Percentiles rank a stretch among this genome's conserved stretches.
Conservation (phyloP, 768 basidiomycete genomes). For the Suillus variegatus region DNA sequence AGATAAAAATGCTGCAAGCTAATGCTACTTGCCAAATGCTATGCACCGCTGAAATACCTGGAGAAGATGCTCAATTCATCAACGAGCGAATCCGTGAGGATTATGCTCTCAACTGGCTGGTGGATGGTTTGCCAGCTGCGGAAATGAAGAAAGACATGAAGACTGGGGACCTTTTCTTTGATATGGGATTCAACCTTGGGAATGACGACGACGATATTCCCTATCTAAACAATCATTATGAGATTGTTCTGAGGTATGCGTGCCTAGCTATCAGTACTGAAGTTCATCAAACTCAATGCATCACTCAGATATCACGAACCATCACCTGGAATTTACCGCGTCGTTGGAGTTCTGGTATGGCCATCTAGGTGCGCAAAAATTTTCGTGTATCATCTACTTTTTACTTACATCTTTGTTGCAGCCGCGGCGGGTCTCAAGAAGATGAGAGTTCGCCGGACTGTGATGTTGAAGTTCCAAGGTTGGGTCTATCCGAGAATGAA, state of each 20-base stretch:
- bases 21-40: constrained; percentile 75
- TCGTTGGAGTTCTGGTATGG: constrained; percentile 95
- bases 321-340: constrained; percentile 68
- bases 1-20: constrained; percentile 84
- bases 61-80: constrained; percentile 82
- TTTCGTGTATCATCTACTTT: not conserved
- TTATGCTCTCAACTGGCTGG: constrained; percentile 92
- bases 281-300: constrained; percentile 11
- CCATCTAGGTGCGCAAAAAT: constrained; percentile 42
- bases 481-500: constrained; percentile 62
- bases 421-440: constrained; percentile 64
- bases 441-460: constrained; percentile 47
- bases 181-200: constrained; percentile 94
- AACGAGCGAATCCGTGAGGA: constrained; percentile 90
- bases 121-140: constrained; percentile 92
- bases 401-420: constrained; percentile 27
- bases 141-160: constrained; percentile 86
- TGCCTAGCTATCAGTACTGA: constrained; percentile 3
- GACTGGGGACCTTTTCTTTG: constrained; percentile 85
- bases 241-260: constrained; percentile 72
- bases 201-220: constrained; percentile 66
- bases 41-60: constrained; percentile 62
- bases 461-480: constrained; percentile 43
- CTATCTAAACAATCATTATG: constrained; percentile 90
- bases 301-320: constrained; percentile 75